Percentiles rank a stretch among this genome's conserved stretches.
These are phyloP conservation scores for Oryza glaberrima DNA, from an alignment of 176 grass and related monocot genomes.

Conservation along the genomic window DNA sequence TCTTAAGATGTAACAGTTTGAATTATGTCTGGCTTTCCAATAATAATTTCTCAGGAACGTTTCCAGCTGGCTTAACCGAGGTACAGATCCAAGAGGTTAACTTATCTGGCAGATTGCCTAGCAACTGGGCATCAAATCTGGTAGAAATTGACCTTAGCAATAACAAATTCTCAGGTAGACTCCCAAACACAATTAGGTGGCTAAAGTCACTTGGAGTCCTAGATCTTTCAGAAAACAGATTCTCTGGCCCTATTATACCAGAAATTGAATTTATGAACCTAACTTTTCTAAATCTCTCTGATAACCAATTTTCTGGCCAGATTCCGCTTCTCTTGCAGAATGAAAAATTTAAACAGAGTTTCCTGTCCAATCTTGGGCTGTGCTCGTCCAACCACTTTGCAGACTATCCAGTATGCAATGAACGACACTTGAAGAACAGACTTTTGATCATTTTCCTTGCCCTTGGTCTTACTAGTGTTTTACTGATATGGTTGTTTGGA, in stretches of 20 bases:
- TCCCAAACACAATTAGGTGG: constrained; percentile 28
- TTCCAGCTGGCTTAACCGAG: neutral
- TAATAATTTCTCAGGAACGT: neutral
- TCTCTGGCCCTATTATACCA: constrained; percentile 33
- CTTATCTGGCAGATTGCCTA: constrained; percentile 14
- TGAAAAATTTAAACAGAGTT: neutral
- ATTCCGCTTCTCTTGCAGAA: constrained; percentile 31
- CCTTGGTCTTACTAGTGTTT: neutral
- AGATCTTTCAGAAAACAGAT: constrained; percentile 4
- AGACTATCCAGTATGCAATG: neutral
- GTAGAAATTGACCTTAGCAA: constrained; percentile 33
- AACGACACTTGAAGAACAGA: neutral
- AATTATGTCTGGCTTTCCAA: neutral
- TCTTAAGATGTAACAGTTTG: neutral
- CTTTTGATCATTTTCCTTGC: neutral
- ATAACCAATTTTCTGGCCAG: constrained; percentile 41
- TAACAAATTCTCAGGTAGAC: constrained; percentile 33
- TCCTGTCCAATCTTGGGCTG: constrained; percentile 38
- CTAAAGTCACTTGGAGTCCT: neutral
- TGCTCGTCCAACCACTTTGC: constrained; percentile 28
- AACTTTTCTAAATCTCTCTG: constrained; percentile 35
- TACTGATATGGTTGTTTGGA: neutral
- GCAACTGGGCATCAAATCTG: neutral
- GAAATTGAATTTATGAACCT: neutral
- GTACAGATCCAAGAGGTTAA: neutral